Evolutionary conservation across 2,329 filamentous ascomycete species (phyloP), one percentile per base, ranked within the genome.

Genomic region (Volutella citrinella): DNA sequence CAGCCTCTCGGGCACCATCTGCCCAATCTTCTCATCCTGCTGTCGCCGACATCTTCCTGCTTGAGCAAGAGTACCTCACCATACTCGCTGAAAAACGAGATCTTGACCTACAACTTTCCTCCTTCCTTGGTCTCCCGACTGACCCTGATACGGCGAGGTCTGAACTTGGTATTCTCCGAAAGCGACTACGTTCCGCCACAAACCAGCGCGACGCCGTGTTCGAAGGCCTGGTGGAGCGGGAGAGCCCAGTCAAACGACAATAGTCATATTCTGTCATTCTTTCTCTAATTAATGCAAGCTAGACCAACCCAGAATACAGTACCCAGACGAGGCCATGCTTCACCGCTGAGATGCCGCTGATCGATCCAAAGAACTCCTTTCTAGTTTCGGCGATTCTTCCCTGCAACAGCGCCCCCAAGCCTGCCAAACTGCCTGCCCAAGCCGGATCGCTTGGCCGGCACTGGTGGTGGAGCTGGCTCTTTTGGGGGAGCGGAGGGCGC

Each of bases 41-140:
- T 2, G 64, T 85, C n/a, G 68, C 80, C 15, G 70, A 80, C 16
- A 61, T 87, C 1, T 64, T 71, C 8, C 59, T 59, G 4, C 72
- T 82, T 44, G 80, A 87, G 54, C 65, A 72, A 14, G 68, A 69
- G 4, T 77, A 85, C 18, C 56, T 77, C 15, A 64, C 63, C 3
- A 59, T 91, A 24, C 65, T 82, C 21, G 64, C 71, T 5, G 61
- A 61, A 18, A 81, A 84, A 36, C 74, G 72, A 42, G 67, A 68
- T 8, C 62, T 90, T 26, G 80, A 87, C 38, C 58, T 60, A 3
- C 75, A 82, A 42, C 68, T 91, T 13, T 69, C 69, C 22, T 71
- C 70, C 15, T 95, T 88, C 47, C 76, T 81, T 33, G 80, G 83
- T 7, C 60, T 95, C 40, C 85, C 89, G 2, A 80, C 80, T 6